These are phyloP conservation scores for Suhomyces yuchorum DNA, from an alignment of 1,139 yeast genomes.

Conservation along the genomic window DNA sequence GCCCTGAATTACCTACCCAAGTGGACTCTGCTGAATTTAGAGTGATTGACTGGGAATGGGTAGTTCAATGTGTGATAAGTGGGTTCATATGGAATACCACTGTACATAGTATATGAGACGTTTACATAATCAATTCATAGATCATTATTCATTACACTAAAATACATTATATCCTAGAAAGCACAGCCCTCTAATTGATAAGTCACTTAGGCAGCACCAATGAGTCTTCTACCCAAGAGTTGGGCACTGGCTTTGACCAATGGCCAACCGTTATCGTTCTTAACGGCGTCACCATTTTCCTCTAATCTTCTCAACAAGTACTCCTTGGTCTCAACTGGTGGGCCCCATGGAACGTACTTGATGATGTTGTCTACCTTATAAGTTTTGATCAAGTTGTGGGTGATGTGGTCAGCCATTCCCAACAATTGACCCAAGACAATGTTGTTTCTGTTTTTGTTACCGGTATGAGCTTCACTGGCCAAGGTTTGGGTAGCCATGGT, in stretches of 20 bases:
- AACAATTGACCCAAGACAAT: conserved; percentile 87
- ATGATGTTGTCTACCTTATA: conserved; percentile 74
- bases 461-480: conserved; percentile 22
- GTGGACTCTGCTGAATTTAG: conserved; percentile 19
- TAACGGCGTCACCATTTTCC: conserved; percentile 96
- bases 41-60: conserved; percentile 69
- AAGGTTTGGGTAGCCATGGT: conserved; percentile 66
- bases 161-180: conserved; percentile 1
- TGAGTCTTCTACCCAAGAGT: conserved; percentile 45
- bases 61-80: conserved; percentile 68
- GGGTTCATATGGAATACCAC: conserved; percentile 13
- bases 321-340: conserved; percentile 90
- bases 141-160: conserved; percentile 9
- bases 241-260: conserved; percentile 58
- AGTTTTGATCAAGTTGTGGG: conserved; percentile 68
- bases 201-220: conserved; percentile 21
- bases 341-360: conserved; percentile 98
- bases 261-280: conserved; percentile 83
- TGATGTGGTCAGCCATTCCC: conserved; percentile 95
- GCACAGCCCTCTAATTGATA: conserved; percentile 2
- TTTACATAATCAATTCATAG: conserved; percentile 1
- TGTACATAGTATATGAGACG: conserved; percentile 1
- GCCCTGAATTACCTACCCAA: conserved; percentile 4
- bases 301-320: conserved; percentile 88
- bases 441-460: conserved; percentile 52